Percentiles rank a stretch among this genome's conserved stretches.
phyloP scores from a whole-genome alignment of 129 eudicot genomes.

The Centrapalus pauciflorus region DNA sequence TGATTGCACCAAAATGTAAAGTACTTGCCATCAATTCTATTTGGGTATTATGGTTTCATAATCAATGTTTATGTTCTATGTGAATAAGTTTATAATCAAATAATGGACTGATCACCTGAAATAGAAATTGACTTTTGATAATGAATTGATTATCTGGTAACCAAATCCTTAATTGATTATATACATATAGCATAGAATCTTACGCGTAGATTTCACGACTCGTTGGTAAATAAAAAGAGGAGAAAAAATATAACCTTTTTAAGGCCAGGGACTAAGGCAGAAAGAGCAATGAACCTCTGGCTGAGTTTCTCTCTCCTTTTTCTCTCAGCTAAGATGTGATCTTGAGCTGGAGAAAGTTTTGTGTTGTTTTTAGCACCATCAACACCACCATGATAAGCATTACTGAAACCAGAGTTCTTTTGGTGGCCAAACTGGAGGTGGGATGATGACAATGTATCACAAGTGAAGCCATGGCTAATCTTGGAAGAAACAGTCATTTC shows the following conservation, averaged over 20 bases:
- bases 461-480: slow-evolving; percentile 24
- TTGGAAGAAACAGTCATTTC: slow-evolving; percentile 42
- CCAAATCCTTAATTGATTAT: no score
- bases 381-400: slow-evolving; percentile 25
- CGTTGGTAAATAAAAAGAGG: no score
- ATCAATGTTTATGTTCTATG: no score
- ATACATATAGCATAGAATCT: no score
- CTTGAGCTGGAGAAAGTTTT: slow-evolving; percentile 52
- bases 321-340: slow-evolving; percentile 78
- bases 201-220: no score
- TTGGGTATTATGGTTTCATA: no score
- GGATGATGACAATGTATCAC: slow-evolving; percentile 14
- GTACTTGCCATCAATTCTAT: no score
- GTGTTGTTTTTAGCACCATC: slow-evolving; percentile 39
- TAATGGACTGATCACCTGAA: no score
- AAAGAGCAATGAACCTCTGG: slow-evolving; percentile 63
- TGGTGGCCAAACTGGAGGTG: slow-evolving; percentile 31
- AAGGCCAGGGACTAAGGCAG: slow-evolving; percentile 73
- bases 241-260: slow-evolving; percentile 45
- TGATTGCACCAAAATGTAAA: no score
- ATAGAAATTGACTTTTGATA: no score
- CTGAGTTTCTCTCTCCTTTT: slow-evolving; percentile 80
- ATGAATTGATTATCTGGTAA: no score
- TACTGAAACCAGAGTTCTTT: slow-evolving; percentile 15
- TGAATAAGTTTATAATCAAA: no score